These are phyloP conservation scores for Arachis monticola DNA, from an alignment of 331 rosid genomes.

Conservation along the genomic window DNA sequence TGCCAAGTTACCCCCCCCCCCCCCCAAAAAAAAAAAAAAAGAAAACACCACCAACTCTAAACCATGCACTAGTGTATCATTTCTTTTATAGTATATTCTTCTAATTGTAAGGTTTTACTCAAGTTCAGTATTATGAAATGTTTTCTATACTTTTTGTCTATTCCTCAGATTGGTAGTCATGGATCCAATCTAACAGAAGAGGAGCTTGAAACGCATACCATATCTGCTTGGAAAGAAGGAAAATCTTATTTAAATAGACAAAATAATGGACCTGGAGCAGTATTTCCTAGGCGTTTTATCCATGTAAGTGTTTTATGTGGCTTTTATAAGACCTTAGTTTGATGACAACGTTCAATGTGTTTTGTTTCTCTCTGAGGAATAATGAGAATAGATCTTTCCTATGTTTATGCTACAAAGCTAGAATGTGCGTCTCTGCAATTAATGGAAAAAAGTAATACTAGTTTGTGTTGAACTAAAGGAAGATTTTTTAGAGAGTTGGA, in stretches of 20 bases:
- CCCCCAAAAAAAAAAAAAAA: too few relatives aligned
- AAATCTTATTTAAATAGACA: constrained; percentile 70
- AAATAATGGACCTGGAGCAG: constrained; percentile 66
- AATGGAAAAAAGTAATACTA: constrained; percentile 10
- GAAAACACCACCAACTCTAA: too few relatives aligned
- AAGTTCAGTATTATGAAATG: constrained; percentile 18
- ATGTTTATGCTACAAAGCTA: constrained; percentile 16
- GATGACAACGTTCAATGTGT: neutral
- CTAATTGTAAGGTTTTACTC: constrained; percentile 15
- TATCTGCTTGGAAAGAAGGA: constrained; percentile 98
- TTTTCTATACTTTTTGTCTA: constrained; percentile 38
- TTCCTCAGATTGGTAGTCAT: constrained; percentile 86
- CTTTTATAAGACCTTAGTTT: neutral
- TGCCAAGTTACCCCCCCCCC: too few relatives aligned
- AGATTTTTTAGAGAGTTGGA: constrained; percentile 3
- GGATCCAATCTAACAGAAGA: constrained; percentile 97
- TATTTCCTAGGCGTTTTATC: constrained; percentile 62
- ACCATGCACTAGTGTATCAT: neutral
- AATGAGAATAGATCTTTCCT: constrained; percentile 35
- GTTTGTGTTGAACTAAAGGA: neutral
- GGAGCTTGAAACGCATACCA: constrained; percentile 99
- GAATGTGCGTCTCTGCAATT: neutral
- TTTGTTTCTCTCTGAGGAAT: neutral
- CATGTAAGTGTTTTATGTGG: constrained; percentile 66
- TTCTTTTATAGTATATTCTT: neutral